Conservation (phyloP, 495 filamentous ascomycete species). For the Aspergillus nidulans region DNA sequence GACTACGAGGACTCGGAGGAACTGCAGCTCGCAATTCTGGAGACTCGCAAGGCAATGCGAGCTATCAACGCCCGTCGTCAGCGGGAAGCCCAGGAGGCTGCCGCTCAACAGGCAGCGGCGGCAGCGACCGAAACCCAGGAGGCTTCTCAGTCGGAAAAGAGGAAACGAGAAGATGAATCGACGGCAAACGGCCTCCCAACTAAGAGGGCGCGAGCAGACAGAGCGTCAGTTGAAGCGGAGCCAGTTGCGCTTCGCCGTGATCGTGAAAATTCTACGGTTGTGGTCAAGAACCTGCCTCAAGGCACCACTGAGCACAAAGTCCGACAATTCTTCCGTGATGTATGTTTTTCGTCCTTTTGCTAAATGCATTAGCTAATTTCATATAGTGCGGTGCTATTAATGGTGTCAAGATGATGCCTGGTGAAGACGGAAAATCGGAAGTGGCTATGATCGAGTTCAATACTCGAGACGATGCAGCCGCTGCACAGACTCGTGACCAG, state of each 20-base stretch:
- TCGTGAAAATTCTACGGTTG: slow-evolving; percentile 81
- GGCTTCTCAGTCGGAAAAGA: slow-evolving; percentile 50
- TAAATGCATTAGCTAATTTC: slow-evolving; percentile 18
- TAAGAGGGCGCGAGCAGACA: slow-evolving; percentile 58
- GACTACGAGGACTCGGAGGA: slow-evolving; percentile 75
- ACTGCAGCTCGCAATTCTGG: slow-evolving; percentile 64
- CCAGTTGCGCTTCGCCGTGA: slow-evolving; percentile 61
- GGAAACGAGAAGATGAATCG: slow-evolving; percentile 63
- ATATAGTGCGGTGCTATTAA: slow-evolving; percentile 71
- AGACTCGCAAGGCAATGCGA: slow-evolving; percentile 61
- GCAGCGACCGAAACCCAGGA: slow-evolving; percentile 14
- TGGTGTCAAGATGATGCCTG: slow-evolving; percentile 58
- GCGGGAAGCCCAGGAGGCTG: slow-evolving; percentile 57
- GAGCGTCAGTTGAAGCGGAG: slow-evolving; percentile 26
- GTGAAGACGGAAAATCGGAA: slow-evolving; percentile 52
- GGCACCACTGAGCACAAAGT: slow-evolving; percentile 66
- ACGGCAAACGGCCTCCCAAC: slow-evolving; percentile 37
- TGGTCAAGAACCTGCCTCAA: slow-evolving; percentile 69
- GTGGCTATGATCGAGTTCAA: slow-evolving; percentile 83
- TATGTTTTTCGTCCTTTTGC: slow-evolving; percentile 26
- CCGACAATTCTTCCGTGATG: slow-evolving; percentile 83
- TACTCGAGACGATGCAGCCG: slow-evolving; percentile 68
- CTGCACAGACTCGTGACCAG: slow-evolving; percentile 73
- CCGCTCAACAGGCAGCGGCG: slow-evolving; percentile 37
- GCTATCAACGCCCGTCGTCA: slow-evolving; percentile 61